phyloP scores from a whole-genome alignment of 495 filamentous ascomycete species.

The Hypoxylon cercidicola region DNA sequence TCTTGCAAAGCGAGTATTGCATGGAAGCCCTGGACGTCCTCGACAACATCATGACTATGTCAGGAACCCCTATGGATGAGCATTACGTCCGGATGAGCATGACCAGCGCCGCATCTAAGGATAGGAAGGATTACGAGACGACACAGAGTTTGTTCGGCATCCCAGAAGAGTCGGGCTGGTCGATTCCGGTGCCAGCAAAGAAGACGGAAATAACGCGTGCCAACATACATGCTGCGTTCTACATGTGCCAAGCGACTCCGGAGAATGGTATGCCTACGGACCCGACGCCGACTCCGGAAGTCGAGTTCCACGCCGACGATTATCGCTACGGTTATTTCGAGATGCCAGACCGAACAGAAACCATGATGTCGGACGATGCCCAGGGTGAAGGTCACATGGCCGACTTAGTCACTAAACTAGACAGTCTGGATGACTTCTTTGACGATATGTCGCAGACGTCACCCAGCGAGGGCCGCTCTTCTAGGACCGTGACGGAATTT shows the following conservation, averaged over 20 bases:
- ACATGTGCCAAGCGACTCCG: slow-evolving; percentile 73
- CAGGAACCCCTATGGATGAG: slow-evolving; percentile 89
- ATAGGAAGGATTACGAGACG: slow-evolving; percentile 91
- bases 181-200: slow-evolving; percentile 90
- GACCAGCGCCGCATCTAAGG: slow-evolving; percentile 81
- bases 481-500: slow-evolving; percentile 72
- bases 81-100: slow-evolving; percentile 98
- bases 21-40: slow-evolving; percentile 89
- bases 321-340: slow-evolving; percentile 85
- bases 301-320: slow-evolving; percentile 92
- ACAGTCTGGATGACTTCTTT: slow-evolving; percentile 96
- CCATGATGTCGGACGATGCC: slow-evolving; percentile 90
- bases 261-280: slow-evolving; percentile 66
- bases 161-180: slow-evolving; percentile 95
- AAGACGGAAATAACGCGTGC: slow-evolving; percentile 84
- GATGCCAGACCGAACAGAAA: slow-evolving; percentile 72
- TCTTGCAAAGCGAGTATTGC: slow-evolving; percentile 93
- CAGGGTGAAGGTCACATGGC: slow-evolving; percentile 76
- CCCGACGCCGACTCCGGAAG: slow-evolving; percentile 79
- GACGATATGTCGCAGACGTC: slow-evolving; percentile 68
- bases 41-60: slow-evolving; percentile 94
- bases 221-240: slow-evolving; percentile 97
- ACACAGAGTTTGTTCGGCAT: slow-evolving; percentile 96
- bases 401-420: slow-evolving; percentile 88
- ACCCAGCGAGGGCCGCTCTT: slow-evolving; percentile 64